Evolutionary conservation across 345 rosid genomes (phyloP).

Genomic region (Acer yangbiense): DNA sequence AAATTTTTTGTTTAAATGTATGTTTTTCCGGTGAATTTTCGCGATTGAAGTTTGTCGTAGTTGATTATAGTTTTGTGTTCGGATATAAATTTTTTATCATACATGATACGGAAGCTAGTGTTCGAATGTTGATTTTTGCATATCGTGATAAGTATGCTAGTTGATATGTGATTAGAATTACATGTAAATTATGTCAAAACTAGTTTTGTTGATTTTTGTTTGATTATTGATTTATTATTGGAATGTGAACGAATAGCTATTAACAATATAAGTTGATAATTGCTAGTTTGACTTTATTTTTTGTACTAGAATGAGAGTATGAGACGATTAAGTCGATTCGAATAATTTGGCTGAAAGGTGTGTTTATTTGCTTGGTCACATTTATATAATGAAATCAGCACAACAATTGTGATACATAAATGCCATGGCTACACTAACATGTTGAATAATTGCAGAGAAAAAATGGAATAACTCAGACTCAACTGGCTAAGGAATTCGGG

Average conservation of each 20-base stretch:
- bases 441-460: conserved; percentile 40
- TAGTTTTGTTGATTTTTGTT: not conserved
- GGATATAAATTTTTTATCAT: too few species aligned
- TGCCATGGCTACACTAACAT: conserved; percentile 5
- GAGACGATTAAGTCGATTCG: not conserved
- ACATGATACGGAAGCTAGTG: too few species aligned
- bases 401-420: not conserved
- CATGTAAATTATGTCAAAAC: not conserved
- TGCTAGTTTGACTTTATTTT: not conserved
- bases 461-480: conserved; percentile 75
- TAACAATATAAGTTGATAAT: not conserved
- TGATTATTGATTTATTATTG: not conserved
- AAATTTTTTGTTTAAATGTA: too few species aligned
- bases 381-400: not conserved
- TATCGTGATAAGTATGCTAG: too few species aligned
- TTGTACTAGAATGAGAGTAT: not conserved
- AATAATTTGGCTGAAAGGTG: not conserved
- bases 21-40: too few species aligned
- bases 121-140: too few species aligned
- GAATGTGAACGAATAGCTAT: not conserved
- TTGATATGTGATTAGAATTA: too few species aligned
- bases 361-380: not conserved
- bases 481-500: conserved; percentile 74
- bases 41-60: too few species aligned
- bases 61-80: too few species aligned